phyloP scores from a whole-genome alignment of 1,284 basidiomycete genomes.

The Boletus semigastroideus region DNA sequence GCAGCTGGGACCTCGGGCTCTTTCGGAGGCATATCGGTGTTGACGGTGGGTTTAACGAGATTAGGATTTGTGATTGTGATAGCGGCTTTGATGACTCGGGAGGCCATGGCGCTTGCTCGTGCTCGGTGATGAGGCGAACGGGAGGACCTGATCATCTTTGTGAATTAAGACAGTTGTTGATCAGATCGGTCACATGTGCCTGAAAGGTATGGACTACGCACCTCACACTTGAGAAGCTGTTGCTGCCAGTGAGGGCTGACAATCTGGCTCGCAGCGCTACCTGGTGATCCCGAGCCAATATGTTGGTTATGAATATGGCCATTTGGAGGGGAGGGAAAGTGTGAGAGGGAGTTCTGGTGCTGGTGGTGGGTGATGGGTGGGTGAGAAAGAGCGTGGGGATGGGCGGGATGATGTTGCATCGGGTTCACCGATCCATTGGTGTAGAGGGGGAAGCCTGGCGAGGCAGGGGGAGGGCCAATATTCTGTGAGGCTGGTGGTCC shows the following conservation, averaged over 20 bases:
- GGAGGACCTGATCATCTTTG: slow-evolving; percentile 71
- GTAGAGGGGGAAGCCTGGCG: slow-evolving; percentile 71
- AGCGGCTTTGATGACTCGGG: slow-evolving; percentile 73
- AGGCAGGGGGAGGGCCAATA: slow-evolving; percentile 60
- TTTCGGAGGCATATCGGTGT: slow-evolving; percentile 31
- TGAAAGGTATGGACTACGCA: slow-evolving; percentile 37
- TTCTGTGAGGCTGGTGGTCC: slow-evolving; percentile 55
- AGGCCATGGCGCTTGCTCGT: slow-evolving; percentile 75
- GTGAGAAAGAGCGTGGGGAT: slow-evolving; percentile 48
- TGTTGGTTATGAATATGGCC: slow-evolving; percentile 57
- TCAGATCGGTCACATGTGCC: slow-evolving; percentile 16
- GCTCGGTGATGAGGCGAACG: slow-evolving; percentile 80
- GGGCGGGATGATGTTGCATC: slow-evolving; percentile 60
- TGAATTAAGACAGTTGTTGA: slow-evolving; percentile 18
- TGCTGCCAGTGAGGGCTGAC: slow-evolving; percentile 78
- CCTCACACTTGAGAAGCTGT: slow-evolving; percentile 79
- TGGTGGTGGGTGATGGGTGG: slow-evolving; percentile 66
- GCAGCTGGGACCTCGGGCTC: slow-evolving; percentile 26
- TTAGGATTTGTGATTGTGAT: slow-evolving; percentile 86
- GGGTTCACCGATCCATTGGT: slow-evolving; percentile 59
- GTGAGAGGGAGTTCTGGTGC: slow-evolving; percentile 73
- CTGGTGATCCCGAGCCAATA: slow-evolving; percentile 66
- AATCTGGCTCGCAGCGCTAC: slow-evolving; percentile 54
- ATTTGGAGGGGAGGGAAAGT: slow-evolving; percentile 68
- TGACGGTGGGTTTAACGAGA: slow-evolving; percentile 48